phyloP scores from a whole-genome alignment of 768 basidiomycete genomes.

The Macrolepiota dolichaula region DNA sequence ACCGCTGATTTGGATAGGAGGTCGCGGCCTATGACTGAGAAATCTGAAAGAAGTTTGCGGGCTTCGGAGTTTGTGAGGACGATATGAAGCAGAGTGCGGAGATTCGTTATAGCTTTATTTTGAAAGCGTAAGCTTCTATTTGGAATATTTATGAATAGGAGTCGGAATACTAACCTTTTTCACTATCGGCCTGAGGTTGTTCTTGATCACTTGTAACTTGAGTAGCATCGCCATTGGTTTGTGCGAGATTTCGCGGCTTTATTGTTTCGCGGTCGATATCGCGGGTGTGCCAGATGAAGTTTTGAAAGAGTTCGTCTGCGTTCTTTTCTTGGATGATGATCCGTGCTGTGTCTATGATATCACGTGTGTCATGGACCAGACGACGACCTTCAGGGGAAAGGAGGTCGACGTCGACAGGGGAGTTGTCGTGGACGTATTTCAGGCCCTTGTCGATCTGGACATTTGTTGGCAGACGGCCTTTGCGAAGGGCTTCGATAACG shows the following conservation, averaged over 20 bases:
- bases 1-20: slow-evolving; percentile 71
- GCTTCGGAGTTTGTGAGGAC: slow-evolving; percentile 92
- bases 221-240: slow-evolving; percentile 22
- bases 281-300: slow-evolving; percentile 81
- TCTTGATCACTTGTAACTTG: slow-evolving; percentile 31
- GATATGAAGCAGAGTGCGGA: slow-evolving; percentile 84
- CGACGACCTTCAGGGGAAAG: slow-evolving; percentile 76
- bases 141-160: not conserved
- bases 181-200: slow-evolving; percentile 39
- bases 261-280: slow-evolving; percentile 35
- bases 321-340: slow-evolving; percentile 83
- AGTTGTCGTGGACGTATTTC: slow-evolving; percentile 55
- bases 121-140: not conserved
- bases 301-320: slow-evolving; percentile 86
- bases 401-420: slow-evolving; percentile 57
- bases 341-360: slow-evolving; percentile 75
- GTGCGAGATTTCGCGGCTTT: not conserved
- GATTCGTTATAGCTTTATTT: slow-evolving; percentile 66
- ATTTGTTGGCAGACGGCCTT: slow-evolving; percentile 79
- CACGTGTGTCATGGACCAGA: slow-evolving; percentile 72
- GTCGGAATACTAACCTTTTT: slow-evolving; percentile 45
- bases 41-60: slow-evolving; percentile 82
- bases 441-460: slow-evolving; percentile 74
- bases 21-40: slow-evolving; percentile 76
- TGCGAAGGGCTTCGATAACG: slow-evolving; percentile 75